Evolutionary conservation across 176 grass and related monocot genomes (phyloP), one percentile per base, ranked within the genome.

Genomic region (Avena eriantha): DNA sequence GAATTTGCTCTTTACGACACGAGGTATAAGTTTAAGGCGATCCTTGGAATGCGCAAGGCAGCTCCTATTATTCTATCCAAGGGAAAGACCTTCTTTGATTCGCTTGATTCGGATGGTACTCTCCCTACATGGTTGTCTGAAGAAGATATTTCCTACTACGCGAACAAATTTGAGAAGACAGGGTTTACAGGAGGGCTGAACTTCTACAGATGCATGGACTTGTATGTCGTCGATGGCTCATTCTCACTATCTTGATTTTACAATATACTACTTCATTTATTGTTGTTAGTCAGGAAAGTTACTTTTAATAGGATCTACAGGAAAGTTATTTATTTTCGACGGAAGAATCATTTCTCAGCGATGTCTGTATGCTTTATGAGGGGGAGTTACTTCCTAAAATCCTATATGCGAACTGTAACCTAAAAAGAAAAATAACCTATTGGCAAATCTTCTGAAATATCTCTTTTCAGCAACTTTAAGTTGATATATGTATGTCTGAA

Each of bases 161-260:
- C 88, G 0, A 83, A 77, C 53, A 98, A 96, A 88, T 94, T 94
- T 91, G 82, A 87, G n/a, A 92, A 92, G 87, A 90, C 93, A 33
- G 90, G 96, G 10, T 94, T 98, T 79, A 94, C 92, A 19, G 96
- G 92, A 86, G 92, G 84, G 69, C 61, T 98, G 23, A 98, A 96
- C 79, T 98, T 94, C 86, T 98, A 98, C 81, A 93, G 93, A 55
- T 98, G 96, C 88, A 68, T 98, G 7, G 86, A 98, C 45, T 45
- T 95, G 96, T 98, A 94, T 79, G 90, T 84, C 43, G 60, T 5
- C 69, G 73, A 29, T 65, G 23, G 9, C 53, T 1, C 34, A 82
- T 69, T 36, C n/a, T 82, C 29, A 39, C 77, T 39, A 0, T 46
- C 43, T 73, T 76, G 24, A 48, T 61, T 74, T 74, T 68, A 53